Conservation (phyloP, 2,329 filamentous ascomycete genomes). For the Ophiostoma sp. region DNA sequence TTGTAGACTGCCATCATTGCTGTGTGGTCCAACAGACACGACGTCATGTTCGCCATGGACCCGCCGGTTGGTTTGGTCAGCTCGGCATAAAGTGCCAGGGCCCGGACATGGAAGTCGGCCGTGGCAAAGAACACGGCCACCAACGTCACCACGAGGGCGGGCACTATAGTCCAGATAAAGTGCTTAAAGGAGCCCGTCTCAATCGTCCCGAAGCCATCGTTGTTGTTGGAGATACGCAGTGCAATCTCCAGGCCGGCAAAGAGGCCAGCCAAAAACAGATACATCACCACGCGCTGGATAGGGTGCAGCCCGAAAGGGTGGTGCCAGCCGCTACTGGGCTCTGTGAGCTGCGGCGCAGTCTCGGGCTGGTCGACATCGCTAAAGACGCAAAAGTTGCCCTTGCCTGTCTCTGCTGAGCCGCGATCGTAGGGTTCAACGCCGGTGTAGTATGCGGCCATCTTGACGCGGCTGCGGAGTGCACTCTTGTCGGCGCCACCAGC, state of each 20-base stretch:
- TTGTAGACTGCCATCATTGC: conserved; percentile 34
- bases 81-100: conserved; percentile 39
- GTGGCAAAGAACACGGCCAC: conserved; percentile 38
- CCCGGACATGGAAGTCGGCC: conserved; percentile 38
- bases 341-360: conserved; percentile 26
- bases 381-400: conserved; percentile 35
- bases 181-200: conserved; percentile 34
- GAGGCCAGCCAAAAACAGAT: conserved; percentile 35
- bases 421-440: conserved; percentile 41
- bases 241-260: conserved; percentile 41
- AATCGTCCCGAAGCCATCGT: conserved; percentile 38
- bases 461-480: conserved; percentile 35
- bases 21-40: conserved; percentile 39
- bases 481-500: conserved; percentile 38
- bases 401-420: conserved; percentile 29
- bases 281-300: conserved; percentile 33
- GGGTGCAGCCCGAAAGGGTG: conserved; percentile 39
- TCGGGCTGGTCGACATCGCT: conserved; percentile 27
- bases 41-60: conserved; percentile 36
- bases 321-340: conserved; percentile 32
- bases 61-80: conserved; percentile 32
- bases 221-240: conserved; percentile 36
- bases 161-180: conserved; percentile 40
- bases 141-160: conserved; percentile 35
- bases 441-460: conserved; percentile 36